Base-by-base conservation (phyloP, 2,329 filamentous ascomycete species). In the Colletotrichum lindemuthianum region DNA sequence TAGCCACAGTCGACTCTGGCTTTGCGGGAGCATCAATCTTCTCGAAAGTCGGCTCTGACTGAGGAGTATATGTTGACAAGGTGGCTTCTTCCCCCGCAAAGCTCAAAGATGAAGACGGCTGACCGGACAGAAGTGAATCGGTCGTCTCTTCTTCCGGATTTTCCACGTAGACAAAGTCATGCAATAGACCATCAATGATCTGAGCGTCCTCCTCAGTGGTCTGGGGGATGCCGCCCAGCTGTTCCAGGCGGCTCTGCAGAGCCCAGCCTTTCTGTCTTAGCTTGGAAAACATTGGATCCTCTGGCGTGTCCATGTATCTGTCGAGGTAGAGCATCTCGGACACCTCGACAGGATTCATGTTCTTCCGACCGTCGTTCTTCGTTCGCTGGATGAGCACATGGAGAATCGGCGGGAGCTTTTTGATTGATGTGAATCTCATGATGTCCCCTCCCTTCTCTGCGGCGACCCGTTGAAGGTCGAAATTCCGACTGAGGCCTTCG, bases 301-400 rank as follows among this genome's bases (percentile, higher is more conserved):
- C 81, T 1, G 84, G 81, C 5, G 87, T 86, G 66, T 92, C 89
- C 84, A 94, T 90, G 75, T 97, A 99, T 34, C 94, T 87, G 76
- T 98, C 96, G 57, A 99, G 82, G 73, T 92, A 97, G 11, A 99
- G 84, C 2, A 85, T 89, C 69, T 96, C 90, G 5, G 90, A 89
- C n/a, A 99, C 87, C 16, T 88, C 84, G 11, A 99, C 86, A 10
- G 92, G 88, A 66, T 93, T 89, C 58, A 88, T 88, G 34, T 93
- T 93, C 73, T 97, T 97, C 47, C 84, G 84, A 7, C 85, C 84
- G 68, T 92, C 89, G 54, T 88, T 92, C 64, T 90, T 89, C 4
- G 92, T 90, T 6, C 96, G 89, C 73, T 97, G 93, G 37, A 99
- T 92, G 69, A 93, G 91, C 48, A 99, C 88, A 71, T 97, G 94